phyloP scores from a whole-genome alignment of 345 rosid genomes.

The Ceriops tagal region DNA sequence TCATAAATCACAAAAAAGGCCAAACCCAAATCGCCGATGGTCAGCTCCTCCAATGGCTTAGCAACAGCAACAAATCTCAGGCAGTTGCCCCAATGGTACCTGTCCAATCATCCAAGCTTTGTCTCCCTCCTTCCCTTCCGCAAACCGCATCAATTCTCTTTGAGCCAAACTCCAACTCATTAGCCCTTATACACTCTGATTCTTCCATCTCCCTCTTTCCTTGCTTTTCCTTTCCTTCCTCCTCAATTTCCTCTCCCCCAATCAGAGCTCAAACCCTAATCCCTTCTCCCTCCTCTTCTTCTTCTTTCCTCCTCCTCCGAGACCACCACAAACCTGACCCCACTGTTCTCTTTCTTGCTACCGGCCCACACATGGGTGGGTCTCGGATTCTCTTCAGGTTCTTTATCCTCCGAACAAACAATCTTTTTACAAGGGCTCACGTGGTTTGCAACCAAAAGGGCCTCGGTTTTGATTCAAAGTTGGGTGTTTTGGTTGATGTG shows the following conservation, averaged over 20 bases:
- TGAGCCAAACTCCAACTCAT: slow-evolving; percentile 62
- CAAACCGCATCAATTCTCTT: slow-evolving; percentile 47
- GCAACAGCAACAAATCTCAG: slow-evolving; percentile 2
- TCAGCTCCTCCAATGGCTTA: slow-evolving; percentile 11
- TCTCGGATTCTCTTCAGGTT: slow-evolving; percentile 57
- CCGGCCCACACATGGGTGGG: slow-evolving; percentile 53
- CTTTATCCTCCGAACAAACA: slow-evolving; percentile 29
- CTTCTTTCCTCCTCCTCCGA: slow-evolving; percentile 24
- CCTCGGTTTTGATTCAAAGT: slow-evolving; percentile 43
- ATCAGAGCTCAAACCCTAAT: slow-evolving; percentile 26
- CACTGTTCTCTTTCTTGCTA: slow-evolving; percentile 47
- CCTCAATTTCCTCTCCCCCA: slow-evolving; percentile 45
- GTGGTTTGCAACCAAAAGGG: slow-evolving; percentile 65
- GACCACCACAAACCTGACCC: slow-evolving; percentile 15
- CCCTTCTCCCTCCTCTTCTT: slow-evolving; percentile 34
- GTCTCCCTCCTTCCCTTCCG: slow-evolving; percentile 36
- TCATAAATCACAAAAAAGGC: too few relatives aligned
- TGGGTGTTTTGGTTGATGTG: slow-evolving; percentile 53
- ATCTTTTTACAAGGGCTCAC: slow-evolving; percentile 40
- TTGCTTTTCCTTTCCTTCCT: slow-evolving; percentile 37
- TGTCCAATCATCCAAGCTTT: slow-evolving; percentile 50
- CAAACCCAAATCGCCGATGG: too few relatives aligned
- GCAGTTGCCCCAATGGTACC: slow-evolving; percentile 30
- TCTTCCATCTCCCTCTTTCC: slow-evolving; percentile 65
- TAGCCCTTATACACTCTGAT: slow-evolving; percentile 63